These are phyloP conservation scores for Tolypocladium amazonense DNA, from an alignment of 2,329 filamentous ascomycete species.

Conservation along the genomic window DNA sequence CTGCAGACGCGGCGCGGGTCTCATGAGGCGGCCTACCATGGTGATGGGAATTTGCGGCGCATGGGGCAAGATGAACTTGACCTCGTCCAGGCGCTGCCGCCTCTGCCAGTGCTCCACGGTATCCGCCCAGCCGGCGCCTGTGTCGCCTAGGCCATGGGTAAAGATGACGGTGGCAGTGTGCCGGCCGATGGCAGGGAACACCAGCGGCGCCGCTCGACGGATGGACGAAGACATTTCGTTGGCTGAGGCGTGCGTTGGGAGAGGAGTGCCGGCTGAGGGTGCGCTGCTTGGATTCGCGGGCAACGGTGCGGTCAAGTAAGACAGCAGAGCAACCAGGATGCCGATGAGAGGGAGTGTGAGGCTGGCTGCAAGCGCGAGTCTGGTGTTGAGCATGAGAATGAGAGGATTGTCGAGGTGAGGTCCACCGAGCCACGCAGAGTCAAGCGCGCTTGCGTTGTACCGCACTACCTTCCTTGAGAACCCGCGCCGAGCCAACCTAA, in stretches of 20 bases:
- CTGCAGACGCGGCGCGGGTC: not conserved
- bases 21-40: slow-evolving; percentile 21
- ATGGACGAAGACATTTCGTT: slow-evolving; percentile 13
- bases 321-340: not conserved
- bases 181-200: slow-evolving; percentile 67
- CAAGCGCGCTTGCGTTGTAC: not conserved
- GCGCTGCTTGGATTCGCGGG: not conserved
- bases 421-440: not conserved
- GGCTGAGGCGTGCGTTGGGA: not conserved
- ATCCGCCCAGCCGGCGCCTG: slow-evolving; percentile 65
- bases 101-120: slow-evolving; percentile 82
- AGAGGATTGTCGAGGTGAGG: not conserved
- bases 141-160: slow-evolving; percentile 84
- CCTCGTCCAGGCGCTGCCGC: slow-evolving; percentile 70
- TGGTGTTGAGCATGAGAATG: not conserved
- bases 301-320: not conserved
- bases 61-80: slow-evolving; percentile 90
- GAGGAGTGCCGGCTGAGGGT: not conserved
- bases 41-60: slow-evolving; percentile 81
- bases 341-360: not conserved
- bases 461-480: no score
- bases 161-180: slow-evolving; percentile 96
- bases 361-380: not conserved
- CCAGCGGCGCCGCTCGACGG: slow-evolving; percentile 39
- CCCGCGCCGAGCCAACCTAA: not conserved